Base-by-base conservation (phyloP, 371 early-diverging fungal species). In the Mortierella sp. region DNA sequence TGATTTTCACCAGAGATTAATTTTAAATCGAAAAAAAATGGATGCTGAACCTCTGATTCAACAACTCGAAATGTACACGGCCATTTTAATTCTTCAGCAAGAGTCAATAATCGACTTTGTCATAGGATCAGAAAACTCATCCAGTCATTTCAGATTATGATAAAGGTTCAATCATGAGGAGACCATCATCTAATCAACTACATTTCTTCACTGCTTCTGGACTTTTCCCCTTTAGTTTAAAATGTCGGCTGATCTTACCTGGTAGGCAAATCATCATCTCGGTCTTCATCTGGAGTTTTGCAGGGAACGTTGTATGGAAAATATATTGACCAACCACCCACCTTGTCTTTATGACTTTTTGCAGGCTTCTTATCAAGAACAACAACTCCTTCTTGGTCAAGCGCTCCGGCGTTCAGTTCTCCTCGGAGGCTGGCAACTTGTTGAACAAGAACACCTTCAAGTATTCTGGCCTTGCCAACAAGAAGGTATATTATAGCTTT, bases 321-420 rank as follows among this genome's bases (percentile, higher is more conserved):
- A 61, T 24, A 16, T 38, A 16, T 38, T 38, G 28, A 67, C 63
- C 40, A n/a, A 48, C 10, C 16, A 24, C 28, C 24, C 0, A 4
- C 43, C 7, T 7, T 65, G 52, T 36, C 66, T 53, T 9, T 52
- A 61, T 38, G 15, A 11, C 21, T 38, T 41, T 45, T 38, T 16
- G 33, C 77, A 96, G 97, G 97, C 86, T 90, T 84, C 86, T 96
- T 78, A 88, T 94, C 88, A 94, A 92, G 88, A 91, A 94, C 89
- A 92, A 92, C 89, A 90, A 89, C 89, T 90, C 92, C 84, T 97
- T 93, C 92, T 87, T 97, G 73, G 95, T 96, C 84, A 95, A 95
- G 93, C 91, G 95, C 77, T 87, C 87, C 86, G 94, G 94, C 69
- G 89, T 91, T 83, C 88, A 92, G 87, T 89, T 97, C 89, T 90